phyloP scores from a whole-genome alignment of 1,284 basidiomycete genomes.

The Puccinia hordei region DNA sequence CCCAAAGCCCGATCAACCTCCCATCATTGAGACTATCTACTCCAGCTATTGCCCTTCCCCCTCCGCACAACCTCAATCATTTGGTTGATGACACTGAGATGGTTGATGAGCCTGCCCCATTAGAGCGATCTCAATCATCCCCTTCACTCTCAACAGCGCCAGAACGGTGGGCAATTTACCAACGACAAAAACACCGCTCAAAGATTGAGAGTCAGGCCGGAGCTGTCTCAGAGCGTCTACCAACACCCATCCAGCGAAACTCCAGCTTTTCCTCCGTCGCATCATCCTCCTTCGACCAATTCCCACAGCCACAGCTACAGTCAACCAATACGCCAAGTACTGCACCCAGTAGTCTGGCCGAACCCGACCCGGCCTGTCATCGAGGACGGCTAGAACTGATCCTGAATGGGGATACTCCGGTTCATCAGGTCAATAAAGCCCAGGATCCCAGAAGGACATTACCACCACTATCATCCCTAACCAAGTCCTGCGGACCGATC shows the following conservation, averaged over 20 bases:
- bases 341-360: slow-evolving; percentile 6
- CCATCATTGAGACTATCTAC: slow-evolving; percentile 30
- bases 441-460: slow-evolving; percentile 6
- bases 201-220: not conserved
- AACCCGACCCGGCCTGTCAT: slow-evolving; percentile 14
- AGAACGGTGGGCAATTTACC: slow-evolving; percentile 24
- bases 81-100: slow-evolving; percentile 16
- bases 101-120: not conserved
- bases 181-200: slow-evolving; percentile 1
- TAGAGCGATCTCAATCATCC: slow-evolving; percentile 27
- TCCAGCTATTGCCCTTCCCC: slow-evolving; percentile 10
- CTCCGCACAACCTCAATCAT: not conserved
- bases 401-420: slow-evolving; percentile 29
- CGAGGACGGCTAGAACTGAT: slow-evolving; percentile 37
- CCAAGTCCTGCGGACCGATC: slow-evolving; percentile 23
- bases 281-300: slow-evolving; percentile 17
- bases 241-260: not conserved
- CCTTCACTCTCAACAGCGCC: slow-evolving; percentile 37
- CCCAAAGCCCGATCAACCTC: slow-evolving; percentile 32
- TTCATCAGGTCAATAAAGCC: not conserved
- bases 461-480: slow-evolving; percentile 42
- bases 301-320: not conserved
- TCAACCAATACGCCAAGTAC: slow-evolving; percentile 27
- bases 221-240: not conserved
- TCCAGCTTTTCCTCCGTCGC: slow-evolving; percentile 23